These are phyloP conservation scores for Ramalina intermedia DNA, from an alignment of 495 filamentous ascomycete genomes.

Conservation along the genomic window DNA sequence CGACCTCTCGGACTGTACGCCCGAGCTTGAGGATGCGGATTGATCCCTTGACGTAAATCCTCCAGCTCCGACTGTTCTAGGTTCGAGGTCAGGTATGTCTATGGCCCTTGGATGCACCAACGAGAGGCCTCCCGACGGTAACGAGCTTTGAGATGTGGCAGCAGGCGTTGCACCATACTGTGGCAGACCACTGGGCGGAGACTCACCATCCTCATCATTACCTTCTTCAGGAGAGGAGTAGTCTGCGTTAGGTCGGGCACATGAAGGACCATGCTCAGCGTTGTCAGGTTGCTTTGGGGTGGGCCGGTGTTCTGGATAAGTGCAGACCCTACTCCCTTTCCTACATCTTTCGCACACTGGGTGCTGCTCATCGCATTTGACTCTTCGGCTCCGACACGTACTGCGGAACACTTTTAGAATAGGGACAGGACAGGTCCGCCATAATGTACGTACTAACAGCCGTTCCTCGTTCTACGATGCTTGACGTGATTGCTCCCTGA, in stretches of 20 bases:
- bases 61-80: too few species aligned
- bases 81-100: too few species aligned
- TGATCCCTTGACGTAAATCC: too few species aligned
- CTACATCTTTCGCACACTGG: constrained; percentile 80
- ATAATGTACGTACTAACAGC: constrained; percentile 44
- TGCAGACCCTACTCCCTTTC: constrained; percentile 73
- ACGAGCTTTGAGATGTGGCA: too few species aligned
- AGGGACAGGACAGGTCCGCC: background rate
- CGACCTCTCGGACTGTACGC: background rate
- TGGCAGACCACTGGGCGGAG: too few species aligned
- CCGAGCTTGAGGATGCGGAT: constrained; percentile 2
- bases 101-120: too few species aligned
- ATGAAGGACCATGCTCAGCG: constrained; percentile 28
- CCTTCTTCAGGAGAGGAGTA: too few species aligned
- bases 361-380: constrained; percentile 86
- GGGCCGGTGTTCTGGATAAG: constrained; percentile 58
- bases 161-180: too few species aligned
- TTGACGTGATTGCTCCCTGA: constrained; percentile 67
- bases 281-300: constrained; percentile 26
- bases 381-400: constrained; percentile 76
- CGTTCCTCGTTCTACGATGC: constrained; percentile 82
- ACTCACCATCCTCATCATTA: too few species aligned
- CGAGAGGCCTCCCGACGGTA: too few species aligned
- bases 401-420: background rate
- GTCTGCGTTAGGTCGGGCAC: constrained; percentile 21